Conservation (phyloP, 2,329 filamentous ascomycete species). For the Fusarium coffeatum region DNA sequence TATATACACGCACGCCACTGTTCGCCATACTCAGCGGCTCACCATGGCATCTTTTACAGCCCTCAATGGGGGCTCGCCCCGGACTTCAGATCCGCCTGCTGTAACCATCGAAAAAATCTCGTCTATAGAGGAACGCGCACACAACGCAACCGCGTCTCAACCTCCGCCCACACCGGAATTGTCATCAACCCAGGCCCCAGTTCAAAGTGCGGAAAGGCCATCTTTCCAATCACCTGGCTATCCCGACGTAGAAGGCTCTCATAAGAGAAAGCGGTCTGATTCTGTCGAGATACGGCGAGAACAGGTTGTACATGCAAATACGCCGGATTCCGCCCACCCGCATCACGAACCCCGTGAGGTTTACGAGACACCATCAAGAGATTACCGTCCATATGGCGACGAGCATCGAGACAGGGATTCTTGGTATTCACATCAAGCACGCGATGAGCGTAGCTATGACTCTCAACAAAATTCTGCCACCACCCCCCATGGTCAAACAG, state of each 20-base stretch:
- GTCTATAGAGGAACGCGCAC: constrained; percentile 51
- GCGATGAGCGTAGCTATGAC: constrained; percentile 62
- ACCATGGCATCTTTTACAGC: constrained; percentile 64
- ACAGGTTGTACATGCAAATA: constrained; percentile 48
- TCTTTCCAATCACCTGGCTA: constrained; percentile 56
- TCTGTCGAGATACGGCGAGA: constrained; percentile 65
- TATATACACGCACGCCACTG: neutral
- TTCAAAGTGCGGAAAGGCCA: constrained; percentile 56
- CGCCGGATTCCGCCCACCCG: constrained; percentile 50
- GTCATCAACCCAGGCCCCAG: constrained; percentile 53
- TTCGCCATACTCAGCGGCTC: constrained; percentile 1
- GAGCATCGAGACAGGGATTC: constrained; percentile 62
- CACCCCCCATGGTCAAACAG: constrained; percentile 59
- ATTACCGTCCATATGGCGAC: constrained; percentile 59
- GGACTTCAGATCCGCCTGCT: constrained; percentile 52
- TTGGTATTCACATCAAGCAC: constrained; percentile 62
- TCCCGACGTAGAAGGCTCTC: constrained; percentile 60
- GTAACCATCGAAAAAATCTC: constrained; percentile 48
- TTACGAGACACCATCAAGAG: constrained; percentile 58
- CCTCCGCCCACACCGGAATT: constrained; percentile 45
- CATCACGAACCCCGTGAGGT: constrained; percentile 56
- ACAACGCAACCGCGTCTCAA: constrained; percentile 41
- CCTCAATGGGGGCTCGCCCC: constrained; percentile 64
- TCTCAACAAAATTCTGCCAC: constrained; percentile 60
- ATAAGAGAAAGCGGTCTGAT: constrained; percentile 77